Evolutionary conservation across 805 yeast species (phyloP), one percentile per base, ranked within the genome.

Genomic region (Candida namnaoensis): DNA sequence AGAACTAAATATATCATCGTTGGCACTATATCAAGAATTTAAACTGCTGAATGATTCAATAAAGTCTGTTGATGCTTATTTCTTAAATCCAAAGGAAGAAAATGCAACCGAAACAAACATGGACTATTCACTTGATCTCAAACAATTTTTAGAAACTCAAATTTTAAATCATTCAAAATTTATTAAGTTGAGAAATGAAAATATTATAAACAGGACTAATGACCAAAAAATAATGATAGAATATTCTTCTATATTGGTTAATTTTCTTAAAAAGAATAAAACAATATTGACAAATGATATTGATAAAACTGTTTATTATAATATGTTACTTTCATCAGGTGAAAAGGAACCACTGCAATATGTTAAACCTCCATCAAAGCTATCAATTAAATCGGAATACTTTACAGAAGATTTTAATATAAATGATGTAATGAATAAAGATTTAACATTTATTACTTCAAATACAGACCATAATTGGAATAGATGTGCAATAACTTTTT

Each of bases 11-110:
- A 47, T 45, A 0, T 39, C 55, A 4, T 41, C 58, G 13, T 36
- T 56, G 36, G 51, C 59, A 2, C 39, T 43, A 3, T 53, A 43
- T 39, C 59, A 52, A 34, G 47, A 51, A 35, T 52, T 35, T 34
- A 44, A 44, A 35, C 26, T 55, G n/a, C 12, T 30, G 6, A 13
- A 13, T 6, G 33, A 30, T 6, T 6, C 33, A 30, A 8, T 26
- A 26, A 2, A 8, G 2, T 26, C 10, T 19, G 19, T 19, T 19
- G 19, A 3, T 19, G 19, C 19, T 19, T 19, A 19, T 19, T 19
- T 19, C 19, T 19, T 19, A 19, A 19, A 3, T 19, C 19, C 19
- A 19, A 19, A 19, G 19, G 30, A 27, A 9, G 5, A 27, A 27
- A 11, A 27, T 27, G 5, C 8, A 27, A 3, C 30, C 1, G 5